Conservation (phyloP, 73 alveolate genomes). For the Symbiodinium natans region DNA sequence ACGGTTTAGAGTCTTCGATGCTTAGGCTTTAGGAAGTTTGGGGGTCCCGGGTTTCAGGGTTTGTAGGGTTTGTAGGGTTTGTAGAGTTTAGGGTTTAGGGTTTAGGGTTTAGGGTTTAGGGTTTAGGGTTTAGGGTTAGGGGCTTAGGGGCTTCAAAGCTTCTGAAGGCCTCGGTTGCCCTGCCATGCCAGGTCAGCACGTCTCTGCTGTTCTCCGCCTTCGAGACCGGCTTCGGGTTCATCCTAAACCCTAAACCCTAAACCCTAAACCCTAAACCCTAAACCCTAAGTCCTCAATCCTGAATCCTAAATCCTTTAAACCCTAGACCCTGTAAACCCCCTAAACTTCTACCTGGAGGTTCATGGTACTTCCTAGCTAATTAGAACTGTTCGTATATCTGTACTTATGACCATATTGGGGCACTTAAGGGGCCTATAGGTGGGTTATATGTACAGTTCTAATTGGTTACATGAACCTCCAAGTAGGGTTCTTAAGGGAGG, state of each 20-base stretch:
- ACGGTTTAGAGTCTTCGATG: background rate
- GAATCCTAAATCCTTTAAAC: background rate
- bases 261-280: background rate
- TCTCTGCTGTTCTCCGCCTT: conserved; percentile 91
- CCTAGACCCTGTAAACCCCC: too few relatives aligned
- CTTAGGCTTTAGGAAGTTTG: too few relatives aligned
- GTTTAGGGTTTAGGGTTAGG: background rate
- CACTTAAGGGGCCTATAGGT: too few relatives aligned
- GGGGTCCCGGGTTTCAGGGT: too few relatives aligned
- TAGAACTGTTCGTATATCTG: background rate
- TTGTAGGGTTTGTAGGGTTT: too few relatives aligned
- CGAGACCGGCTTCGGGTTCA: background rate
- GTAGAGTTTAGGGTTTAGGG: background rate
- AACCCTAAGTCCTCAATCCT: conserved; percentile 54
- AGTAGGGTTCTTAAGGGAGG: too few relatives aligned
- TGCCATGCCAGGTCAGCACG: conserved; percentile 39
- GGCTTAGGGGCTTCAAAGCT: too few relatives aligned
- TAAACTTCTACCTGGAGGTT: too few relatives aligned
- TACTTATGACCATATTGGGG: too few relatives aligned
- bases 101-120: background rate
- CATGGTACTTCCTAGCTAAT: background rate
- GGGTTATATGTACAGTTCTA: too few relatives aligned
- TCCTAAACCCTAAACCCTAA: background rate
- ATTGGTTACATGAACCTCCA: too few relatives aligned
- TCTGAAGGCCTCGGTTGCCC: too few relatives aligned